These are phyloP conservation scores for Collybiopsis luxurians DNA, from an alignment of 768 basidiomycete species.

Conservation along the genomic window DNA sequence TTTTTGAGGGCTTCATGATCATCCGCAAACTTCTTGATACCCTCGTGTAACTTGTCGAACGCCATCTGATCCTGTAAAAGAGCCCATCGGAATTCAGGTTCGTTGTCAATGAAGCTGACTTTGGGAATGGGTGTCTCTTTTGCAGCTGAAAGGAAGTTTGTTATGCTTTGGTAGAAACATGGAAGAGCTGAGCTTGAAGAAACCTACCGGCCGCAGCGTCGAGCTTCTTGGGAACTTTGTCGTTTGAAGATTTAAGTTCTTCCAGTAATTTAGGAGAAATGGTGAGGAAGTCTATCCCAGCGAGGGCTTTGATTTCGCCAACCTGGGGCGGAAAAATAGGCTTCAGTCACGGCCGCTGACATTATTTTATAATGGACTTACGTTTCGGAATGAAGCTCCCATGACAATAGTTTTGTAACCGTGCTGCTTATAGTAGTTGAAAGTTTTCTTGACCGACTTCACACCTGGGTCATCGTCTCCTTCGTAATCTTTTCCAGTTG, in stretches of 20 bases:
- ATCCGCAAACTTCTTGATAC: slow-evolving; percentile 97
- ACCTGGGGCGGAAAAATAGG: slow-evolving; percentile 34
- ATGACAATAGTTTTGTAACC: slow-evolving; percentile 99
- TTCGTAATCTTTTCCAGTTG: slow-evolving; percentile 81
- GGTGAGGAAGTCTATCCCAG: slow-evolving; percentile 97
- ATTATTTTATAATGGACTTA: slow-evolving; percentile 33
- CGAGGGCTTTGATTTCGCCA: slow-evolving; percentile 92
- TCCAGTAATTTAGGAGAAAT: slow-evolving; percentile 90
- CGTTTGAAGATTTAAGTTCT: slow-evolving; percentile 82
- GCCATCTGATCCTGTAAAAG: slow-evolving; percentile 95
- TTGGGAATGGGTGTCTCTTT: slow-evolving; percentile 67
- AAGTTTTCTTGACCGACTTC: slow-evolving; percentile 92
- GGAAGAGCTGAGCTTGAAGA: not conserved
- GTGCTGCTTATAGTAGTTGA: slow-evolving; percentile 99
- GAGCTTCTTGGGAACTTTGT: slow-evolving; percentile 82
- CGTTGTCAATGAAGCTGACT: slow-evolving; percentile 85
- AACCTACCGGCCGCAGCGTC: slow-evolving; percentile 57
- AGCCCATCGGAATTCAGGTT: slow-evolving; percentile 94
- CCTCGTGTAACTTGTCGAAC: slow-evolving; percentile 98
- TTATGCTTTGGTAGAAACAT: not conserved
- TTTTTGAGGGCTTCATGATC: slow-evolving; percentile 89
- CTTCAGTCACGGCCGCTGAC: slow-evolving; percentile 4
- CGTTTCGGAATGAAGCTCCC: slow-evolving; percentile 99
- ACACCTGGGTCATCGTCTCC: slow-evolving; percentile 97
- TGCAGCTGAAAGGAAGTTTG: slow-evolving; percentile 35